Evolutionary conservation across 2,329 filamentous ascomycete species (phyloP), one percentile per base, ranked within the genome.

Genomic region (Penicillium sp.): DNA sequence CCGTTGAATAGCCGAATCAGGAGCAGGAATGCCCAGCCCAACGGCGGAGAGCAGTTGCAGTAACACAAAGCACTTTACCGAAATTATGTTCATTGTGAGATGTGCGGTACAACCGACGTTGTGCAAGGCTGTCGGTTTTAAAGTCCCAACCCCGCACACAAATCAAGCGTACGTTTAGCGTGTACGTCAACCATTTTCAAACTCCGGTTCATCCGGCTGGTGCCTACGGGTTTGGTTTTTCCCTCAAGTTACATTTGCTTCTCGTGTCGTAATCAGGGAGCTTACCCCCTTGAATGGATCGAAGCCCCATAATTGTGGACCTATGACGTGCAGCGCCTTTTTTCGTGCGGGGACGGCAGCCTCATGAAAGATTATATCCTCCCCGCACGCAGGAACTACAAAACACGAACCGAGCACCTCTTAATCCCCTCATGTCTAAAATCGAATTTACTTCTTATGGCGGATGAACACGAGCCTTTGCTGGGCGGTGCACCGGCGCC

Each of bases 391-490:
- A 12, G 29, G 29, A 15, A 31, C 12, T 40, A 40, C 37, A 40
- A 37, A 20, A 40, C 37, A 40, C 8, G n/a, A 40, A 22, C 15
- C 12, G 29, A 18, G 33, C 15, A 37, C n/a, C n/a, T 18, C 15
- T 31, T 2, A 22, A 22, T 40, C 18, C 33, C 4, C n/a, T 40
- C 6, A n/a, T n/a, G n/a, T n/a, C 33, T 40, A 5, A 18, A 22
- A 11, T 9, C 5, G 29, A 6, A 6, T 31, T 31, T 4, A 18
- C 3, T 5, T n/a, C 3, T 20, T 22, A 56, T 63, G 55, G 15
- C 57, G 1, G 22, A 23, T 12, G 63, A 65, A 51, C 53, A 51
- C 1, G 55, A 61, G 3, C 41, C 61, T 25, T 40, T 65, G 12
- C 41, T 64, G 18, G 58, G 58, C 12, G 43, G 48, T 25, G 25